Conservation (phyloP, 257 asterid species). For the Solanum okadae region DNA sequence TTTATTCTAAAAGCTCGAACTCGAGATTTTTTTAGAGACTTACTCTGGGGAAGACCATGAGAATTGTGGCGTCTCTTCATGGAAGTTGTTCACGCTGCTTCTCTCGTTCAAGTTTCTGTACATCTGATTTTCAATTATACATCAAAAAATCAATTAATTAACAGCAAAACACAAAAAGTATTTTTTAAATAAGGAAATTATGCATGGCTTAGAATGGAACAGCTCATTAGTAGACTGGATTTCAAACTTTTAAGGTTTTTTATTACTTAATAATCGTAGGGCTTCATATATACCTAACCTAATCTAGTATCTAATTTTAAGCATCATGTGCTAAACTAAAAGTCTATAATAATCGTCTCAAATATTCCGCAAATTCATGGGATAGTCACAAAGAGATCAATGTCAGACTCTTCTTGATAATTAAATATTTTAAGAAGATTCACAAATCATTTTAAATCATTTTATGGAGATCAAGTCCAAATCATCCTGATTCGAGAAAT, state of each 20-base stretch:
- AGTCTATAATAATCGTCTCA: not conserved
- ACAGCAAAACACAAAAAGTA: too few relatives aligned
- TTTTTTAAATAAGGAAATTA: not conserved
- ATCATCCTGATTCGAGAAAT: too few relatives aligned
- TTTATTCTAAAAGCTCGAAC: too few relatives aligned
- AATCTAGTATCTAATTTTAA: not conserved
- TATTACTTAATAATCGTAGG: not conserved
- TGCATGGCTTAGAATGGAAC: not conserved
- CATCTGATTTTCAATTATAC: not conserved
- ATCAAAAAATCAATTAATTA: not conserved
- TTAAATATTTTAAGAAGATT: too few relatives aligned
- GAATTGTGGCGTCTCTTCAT: not conserved
- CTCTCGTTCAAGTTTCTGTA: conserved; percentile 3
- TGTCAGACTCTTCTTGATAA: not conserved
- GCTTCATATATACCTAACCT: not conserved
- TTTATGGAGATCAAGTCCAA: too few relatives aligned
- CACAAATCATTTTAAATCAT: too few relatives aligned
- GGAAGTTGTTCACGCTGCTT: not conserved
- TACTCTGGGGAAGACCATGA: not conserved
- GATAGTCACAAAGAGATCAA: not conserved
- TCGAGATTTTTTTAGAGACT: not conserved
- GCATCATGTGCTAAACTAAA: not conserved
- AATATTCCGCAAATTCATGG: not conserved
- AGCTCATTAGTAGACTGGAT: not conserved
- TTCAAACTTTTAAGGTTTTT: not conserved